phyloP scores from a whole-genome alignment of 352 stramenopile genomes.

The Phytopythium cucurbitacearum region DNA sequence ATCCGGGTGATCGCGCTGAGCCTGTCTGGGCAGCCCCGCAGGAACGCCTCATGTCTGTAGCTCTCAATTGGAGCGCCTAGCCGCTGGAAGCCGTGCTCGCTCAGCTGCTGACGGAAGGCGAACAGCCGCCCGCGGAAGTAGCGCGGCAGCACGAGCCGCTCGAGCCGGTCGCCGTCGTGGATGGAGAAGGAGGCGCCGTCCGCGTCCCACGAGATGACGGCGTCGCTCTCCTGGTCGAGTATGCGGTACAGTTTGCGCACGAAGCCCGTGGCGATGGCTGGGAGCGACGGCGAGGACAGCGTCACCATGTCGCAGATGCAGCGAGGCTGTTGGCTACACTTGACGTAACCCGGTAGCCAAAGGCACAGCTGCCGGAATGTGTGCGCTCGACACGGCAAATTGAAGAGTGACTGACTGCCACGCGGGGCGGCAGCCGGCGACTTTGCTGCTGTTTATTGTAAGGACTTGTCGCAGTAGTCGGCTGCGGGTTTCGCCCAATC shows the following conservation, averaged over 20 bases:
- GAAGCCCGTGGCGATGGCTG: constrained; percentile 58
- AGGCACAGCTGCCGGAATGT: too few species aligned
- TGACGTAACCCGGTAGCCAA: not conserved
- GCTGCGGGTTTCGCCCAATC: constrained; percentile 2
- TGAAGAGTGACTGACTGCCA: constrained; percentile 17
- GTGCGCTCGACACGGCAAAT: constrained; percentile 12
- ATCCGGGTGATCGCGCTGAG: constrained; percentile 38
- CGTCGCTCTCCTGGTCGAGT: constrained; percentile 47
- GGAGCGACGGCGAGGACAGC: constrained; percentile 9
- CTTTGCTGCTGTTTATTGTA: too few species aligned
- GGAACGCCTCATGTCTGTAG: constrained; percentile 42
- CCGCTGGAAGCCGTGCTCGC: constrained; percentile 53
- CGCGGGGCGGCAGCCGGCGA: too few species aligned
- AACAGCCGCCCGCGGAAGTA: constrained; percentile 66
- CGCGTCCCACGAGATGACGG: constrained; percentile 56
- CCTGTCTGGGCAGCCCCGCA: constrained; percentile 31
- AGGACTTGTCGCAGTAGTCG: not conserved
- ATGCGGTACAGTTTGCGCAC: constrained; percentile 78
- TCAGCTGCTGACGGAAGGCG: constrained; percentile 64
- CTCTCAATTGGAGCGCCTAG: constrained; percentile 11
- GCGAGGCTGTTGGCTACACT: not conserved
- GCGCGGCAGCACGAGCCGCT: constrained; percentile 42
- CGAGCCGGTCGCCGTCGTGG: constrained; percentile 38
- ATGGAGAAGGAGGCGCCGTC: constrained; percentile 52
- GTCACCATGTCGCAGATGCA: too few species aligned